A percentile compares a stretch with the other conserved stretches of the same genome.
Conservation (phyloP, 2,329 filamentous ascomycete genomes). For the Scedosporium dehoogii region DNA sequence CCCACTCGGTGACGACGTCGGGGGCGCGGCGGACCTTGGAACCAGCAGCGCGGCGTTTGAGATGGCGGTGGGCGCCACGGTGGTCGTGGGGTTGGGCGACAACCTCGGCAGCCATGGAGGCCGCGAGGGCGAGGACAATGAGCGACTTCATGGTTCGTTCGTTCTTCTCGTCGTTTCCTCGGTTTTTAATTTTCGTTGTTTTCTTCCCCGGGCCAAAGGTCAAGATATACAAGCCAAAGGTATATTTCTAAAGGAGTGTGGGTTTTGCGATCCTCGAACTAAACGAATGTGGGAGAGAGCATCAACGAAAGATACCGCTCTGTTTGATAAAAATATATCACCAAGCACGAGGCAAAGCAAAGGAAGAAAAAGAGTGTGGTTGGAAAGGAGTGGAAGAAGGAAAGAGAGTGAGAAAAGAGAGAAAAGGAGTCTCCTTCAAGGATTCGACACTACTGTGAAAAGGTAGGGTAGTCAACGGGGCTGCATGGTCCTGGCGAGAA, state of each 20-base stretch:
- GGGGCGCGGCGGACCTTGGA: slow-evolving; percentile 37
- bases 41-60: slow-evolving; percentile 33
- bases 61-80: slow-evolving; percentile 46
- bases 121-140: slow-evolving; percentile 39
- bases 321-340: slow-evolving; percentile 2
- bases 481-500: neutral
- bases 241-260: slow-evolving; percentile 2
- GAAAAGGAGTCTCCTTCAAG: slow-evolving; percentile 2
- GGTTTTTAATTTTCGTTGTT: neutral
- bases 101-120: slow-evolving; percentile 39
- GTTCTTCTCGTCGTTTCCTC: neutral
- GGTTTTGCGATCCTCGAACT: neutral
- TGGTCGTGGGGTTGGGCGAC: slow-evolving; percentile 52
- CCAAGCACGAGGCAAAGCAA: neutral
- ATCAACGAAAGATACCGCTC: neutral
- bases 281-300: slow-evolving; percentile 6
- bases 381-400: neutral
- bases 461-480: neutral
- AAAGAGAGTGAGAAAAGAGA: neutral
- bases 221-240: neutral
- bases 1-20: slow-evolving; percentile 38
- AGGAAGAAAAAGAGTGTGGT: neutral
- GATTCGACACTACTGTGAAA: neutral
- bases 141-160: slow-evolving; percentile 35
- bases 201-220: neutral